Conservation (phyloP, 2,329 filamentous ascomycete species). For the Fusarium phyllophilum region DNA sequence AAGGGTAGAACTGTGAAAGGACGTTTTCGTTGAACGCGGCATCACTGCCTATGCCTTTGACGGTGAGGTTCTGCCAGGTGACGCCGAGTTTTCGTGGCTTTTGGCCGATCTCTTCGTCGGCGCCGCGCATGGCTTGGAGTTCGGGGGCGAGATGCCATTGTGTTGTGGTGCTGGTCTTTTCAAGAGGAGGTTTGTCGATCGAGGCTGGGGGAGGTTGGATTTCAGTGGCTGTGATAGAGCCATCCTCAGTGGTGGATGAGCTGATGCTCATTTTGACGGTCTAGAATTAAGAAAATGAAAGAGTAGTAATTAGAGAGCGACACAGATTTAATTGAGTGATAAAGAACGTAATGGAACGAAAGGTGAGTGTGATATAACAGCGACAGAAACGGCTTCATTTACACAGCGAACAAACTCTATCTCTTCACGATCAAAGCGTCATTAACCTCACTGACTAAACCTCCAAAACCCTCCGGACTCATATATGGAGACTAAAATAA, state of each 20-base stretch:
- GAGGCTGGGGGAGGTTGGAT: neutral
- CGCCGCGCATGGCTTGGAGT: neutral
- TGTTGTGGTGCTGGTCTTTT: neutral
- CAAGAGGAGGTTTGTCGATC: neutral
- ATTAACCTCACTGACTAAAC: neutral
- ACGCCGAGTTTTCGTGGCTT: conserved; percentile 63
- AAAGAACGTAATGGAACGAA: neutral
- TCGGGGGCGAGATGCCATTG: neutral
- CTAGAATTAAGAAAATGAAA: neutral
- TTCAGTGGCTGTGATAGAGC: neutral
- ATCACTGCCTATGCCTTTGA: conserved; percentile 69
- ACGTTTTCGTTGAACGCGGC: conserved; percentile 74
- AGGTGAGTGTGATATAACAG: neutral
- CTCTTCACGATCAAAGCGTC: neutral
- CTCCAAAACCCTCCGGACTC: neutral
- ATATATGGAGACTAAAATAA: accelerated
- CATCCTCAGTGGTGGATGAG: neutral
- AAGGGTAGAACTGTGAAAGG: conserved; percentile 63
- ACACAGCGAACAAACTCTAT: accelerated
- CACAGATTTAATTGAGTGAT: neutral
- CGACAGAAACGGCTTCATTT: neutral
- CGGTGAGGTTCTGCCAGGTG: conserved; percentile 71
- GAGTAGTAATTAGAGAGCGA: neutral
- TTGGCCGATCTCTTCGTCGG: neutral
- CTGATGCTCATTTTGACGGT: neutral